Base-by-base conservation (phyloP, 148 eudicot species). In the Euryodendron excelsum region DNA sequence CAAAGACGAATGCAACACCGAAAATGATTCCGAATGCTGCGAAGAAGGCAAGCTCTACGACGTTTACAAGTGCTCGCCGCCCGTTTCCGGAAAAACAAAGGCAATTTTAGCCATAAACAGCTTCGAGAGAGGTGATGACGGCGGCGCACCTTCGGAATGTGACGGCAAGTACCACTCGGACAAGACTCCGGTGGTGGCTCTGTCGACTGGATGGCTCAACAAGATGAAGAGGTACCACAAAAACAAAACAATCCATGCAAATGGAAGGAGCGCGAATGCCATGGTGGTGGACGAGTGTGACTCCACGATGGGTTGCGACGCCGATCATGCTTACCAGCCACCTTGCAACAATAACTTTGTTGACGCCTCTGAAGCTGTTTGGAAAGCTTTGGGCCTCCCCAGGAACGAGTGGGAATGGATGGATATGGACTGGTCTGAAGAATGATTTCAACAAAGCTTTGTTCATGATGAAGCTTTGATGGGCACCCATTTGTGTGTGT, bases 231-330 rank as follows among this genome's bases (percentile, higher is more conserved):
- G 71, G 71, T 70, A 58, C 17, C 53, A 23, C 21, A 48, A 70
- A 3, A 2, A 12, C 74, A 70, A n/a, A 10, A 45, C 55, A n/a
- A 69, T 69, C 5, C 17, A 69, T 47, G 74, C 25, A 14, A 45
- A 45, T 23, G 47, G 71, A 6, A 33, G 47, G 47, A 67, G 45
- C 20, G 71, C 36, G 23, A 34, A 33, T 5, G 71, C 71, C 11
- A 34, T 66, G 45, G 47, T 33, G 71, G 71, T 67, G 3, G 68
- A 63, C 18, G 68, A 63, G 68, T 27, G 68, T 20, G 68, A 60
- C 31, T 25, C 65, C 0, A 15, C 18, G 18, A 55, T 15, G 23
- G 65, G 65, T 4, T 52, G 56, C 8, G 61, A 56, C 25, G 4
- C 61, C 20, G 61, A 20, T 9, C 61, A 56, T 56, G 61, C 6